A percentile compares a stretch with the other conserved stretches of the same genome.
These are phyloP conservation scores for Beauveria sp. DNA, from an alignment of 2,329 filamentous ascomycete genomes.

Conservation along the genomic window DNA sequence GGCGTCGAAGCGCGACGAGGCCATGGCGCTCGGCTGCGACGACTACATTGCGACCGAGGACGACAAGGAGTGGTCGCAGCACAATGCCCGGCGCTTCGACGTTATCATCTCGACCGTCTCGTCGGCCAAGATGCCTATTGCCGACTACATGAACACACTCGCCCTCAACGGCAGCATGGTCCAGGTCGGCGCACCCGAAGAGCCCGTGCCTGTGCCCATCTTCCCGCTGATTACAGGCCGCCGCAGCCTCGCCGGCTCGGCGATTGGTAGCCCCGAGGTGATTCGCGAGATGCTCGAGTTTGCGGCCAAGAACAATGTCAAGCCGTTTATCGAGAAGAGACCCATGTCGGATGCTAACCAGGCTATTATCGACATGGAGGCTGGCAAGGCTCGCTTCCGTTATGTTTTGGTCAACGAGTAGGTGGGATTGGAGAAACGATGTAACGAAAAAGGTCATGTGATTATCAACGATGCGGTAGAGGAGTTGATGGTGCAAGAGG, in stretches of 20 bases:
- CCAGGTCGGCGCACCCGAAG: slow-evolving; percentile 43
- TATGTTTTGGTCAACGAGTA: slow-evolving; percentile 32
- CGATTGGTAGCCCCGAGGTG: slow-evolving; percentile 34
- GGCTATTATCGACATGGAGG: slow-evolving; percentile 44
- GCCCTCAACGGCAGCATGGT: slow-evolving; percentile 18
- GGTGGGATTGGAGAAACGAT: no score
- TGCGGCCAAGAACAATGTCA: slow-evolving; percentile 43
- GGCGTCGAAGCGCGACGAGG: slow-evolving; percentile 45
- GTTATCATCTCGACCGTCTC: slow-evolving; percentile 54
- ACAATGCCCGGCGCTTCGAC: slow-evolving; percentile 44
- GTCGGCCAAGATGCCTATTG: slow-evolving; percentile 46
- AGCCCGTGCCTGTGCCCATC: slow-evolving; percentile 35
- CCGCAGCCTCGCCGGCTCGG: slow-evolving; percentile 34
- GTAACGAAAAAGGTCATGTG: neutral
- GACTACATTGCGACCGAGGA: slow-evolving; percentile 36
- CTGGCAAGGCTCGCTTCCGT: slow-evolving; percentile 38
- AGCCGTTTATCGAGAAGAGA: slow-evolving; percentile 45
- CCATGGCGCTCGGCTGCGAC: slow-evolving; percentile 49
- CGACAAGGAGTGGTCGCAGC: slow-evolving; percentile 46
- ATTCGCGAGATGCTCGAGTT: slow-evolving; percentile 50
- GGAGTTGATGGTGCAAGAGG: neutral
- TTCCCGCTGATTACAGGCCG: slow-evolving; percentile 50
- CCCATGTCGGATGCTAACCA: slow-evolving; percentile 46
- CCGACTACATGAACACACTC: slow-evolving; percentile 36
- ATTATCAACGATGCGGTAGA: neutral